Evolutionary conservation across 345 rosid genomes (phyloP).

Genomic region (Crucihimalaya himalaica): DNA sequence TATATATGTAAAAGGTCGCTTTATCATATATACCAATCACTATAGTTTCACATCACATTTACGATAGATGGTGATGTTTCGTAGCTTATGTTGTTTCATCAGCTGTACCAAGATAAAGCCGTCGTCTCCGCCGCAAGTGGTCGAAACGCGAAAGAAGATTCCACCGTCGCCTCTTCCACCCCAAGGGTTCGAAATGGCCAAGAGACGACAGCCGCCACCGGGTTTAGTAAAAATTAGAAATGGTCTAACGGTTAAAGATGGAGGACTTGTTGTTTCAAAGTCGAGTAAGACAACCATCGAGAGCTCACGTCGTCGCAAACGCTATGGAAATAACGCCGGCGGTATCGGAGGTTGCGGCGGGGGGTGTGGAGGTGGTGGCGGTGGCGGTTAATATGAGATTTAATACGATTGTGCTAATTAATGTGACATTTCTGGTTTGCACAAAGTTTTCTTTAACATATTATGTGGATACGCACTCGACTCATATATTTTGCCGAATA

Average conservation of each 20-base stretch:
- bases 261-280: slow-evolving; percentile 1
- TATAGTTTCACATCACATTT: not conserved
- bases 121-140: slow-evolving; percentile 7
- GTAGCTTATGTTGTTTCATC: slow-evolving; percentile 20
- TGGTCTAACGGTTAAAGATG: not conserved
- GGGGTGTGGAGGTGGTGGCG: slow-evolving; percentile 31
- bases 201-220: slow-evolving; percentile 20
- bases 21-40: not conserved
- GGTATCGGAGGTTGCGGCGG: slow-evolving; percentile 26
- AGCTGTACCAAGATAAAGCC: slow-evolving; percentile 34
- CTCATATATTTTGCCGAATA: not conserved
- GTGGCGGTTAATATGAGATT: not conserved
- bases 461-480: not conserved
- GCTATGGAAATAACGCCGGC: slow-evolving; percentile 1
- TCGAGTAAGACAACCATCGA: not conserved
- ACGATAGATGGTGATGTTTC: slow-evolving; percentile 22
- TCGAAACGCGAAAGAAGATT: slow-evolving; percentile 10
- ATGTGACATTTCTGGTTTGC: not conserved
- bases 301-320: not conserved
- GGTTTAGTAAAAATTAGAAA: not conserved
- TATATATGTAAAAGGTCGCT: not conserved
- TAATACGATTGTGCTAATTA: not conserved
- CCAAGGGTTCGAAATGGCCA: not conserved
- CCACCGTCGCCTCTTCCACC: slow-evolving; percentile 9
- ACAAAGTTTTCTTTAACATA: not conserved